These are phyloP conservation scores for Lentinula raphanica DNA, from an alignment of 768 basidiomycete species.

Conservation along the genomic window DNA sequence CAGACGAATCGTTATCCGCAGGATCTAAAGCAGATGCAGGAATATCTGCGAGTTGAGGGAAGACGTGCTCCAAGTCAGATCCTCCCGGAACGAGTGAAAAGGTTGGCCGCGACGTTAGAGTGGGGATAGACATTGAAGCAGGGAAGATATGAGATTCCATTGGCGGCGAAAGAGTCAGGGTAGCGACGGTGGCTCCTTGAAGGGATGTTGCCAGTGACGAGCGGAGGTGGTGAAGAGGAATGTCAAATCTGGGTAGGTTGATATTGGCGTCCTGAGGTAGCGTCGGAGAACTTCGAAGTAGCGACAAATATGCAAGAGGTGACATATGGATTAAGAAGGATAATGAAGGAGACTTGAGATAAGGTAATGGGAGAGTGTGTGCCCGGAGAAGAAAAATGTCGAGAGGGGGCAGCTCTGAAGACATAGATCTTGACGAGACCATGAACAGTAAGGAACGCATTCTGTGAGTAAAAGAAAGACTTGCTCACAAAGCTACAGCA, in stretches of 20 bases:
- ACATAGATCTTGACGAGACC: constrained; percentile 43
- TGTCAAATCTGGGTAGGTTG: constrained; percentile 40
- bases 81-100: constrained; percentile 47
- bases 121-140: constrained; percentile 40
- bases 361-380: constrained; percentile 69
- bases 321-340: constrained; percentile 72
- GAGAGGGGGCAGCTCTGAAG: constrained; percentile 43
- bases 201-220: constrained; percentile 33
- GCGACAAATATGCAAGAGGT: constrained; percentile 60
- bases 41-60: constrained; percentile 36
- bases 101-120: constrained; percentile 42
- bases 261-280: constrained; percentile 9
- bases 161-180: constrained; percentile 36
- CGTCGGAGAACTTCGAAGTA: constrained; percentile 34
- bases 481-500: constrained; percentile 47
- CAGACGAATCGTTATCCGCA: constrained; percentile 11
- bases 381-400: constrained; percentile 67
- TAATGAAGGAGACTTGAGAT: constrained; percentile 59
- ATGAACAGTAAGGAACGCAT: no score
- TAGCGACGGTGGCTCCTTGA: constrained; percentile 53
- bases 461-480: no score
- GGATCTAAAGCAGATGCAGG: constrained; percentile 17
- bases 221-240: constrained; percentile 47
- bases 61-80: constrained; percentile 44
- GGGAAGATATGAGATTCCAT: constrained; percentile 34